A percentile compares a stretch with the other conserved stretches of the same genome.
phyloP scores from a whole-genome alignment of 495 filamentous ascomycete species.

The Oidiodendron maius region DNA sequence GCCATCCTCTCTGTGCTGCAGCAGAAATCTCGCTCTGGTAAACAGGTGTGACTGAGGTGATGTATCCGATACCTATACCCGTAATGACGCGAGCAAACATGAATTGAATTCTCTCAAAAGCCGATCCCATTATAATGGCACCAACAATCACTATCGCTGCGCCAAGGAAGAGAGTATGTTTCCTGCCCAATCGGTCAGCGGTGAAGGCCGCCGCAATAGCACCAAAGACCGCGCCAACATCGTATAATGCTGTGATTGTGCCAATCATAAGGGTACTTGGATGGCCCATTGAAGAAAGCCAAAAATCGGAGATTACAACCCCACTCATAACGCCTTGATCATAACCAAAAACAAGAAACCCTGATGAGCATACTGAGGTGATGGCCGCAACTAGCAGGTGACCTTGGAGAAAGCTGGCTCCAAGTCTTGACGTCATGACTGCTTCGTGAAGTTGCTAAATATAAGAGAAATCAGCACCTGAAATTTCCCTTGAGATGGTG shows the following conservation, averaged over 20 bases:
- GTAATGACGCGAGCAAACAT: constrained; percentile 25
- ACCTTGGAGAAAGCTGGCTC: neutral
- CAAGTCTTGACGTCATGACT: neutral
- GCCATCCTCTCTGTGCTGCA: neutral
- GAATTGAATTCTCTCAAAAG: neutral
- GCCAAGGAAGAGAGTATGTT: constrained; percentile 64
- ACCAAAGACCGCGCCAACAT: neutral
- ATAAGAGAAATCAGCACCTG: too few relatives aligned
- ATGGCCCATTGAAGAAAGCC: neutral
- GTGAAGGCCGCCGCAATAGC: neutral
- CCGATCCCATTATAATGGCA: neutral
- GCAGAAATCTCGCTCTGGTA: constrained; percentile 20
- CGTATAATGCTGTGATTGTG: neutral
- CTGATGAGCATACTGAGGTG: neutral
- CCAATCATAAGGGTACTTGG: neutral
- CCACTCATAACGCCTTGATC: neutral
- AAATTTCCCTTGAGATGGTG: too few relatives aligned
- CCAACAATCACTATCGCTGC: constrained; percentile 41
- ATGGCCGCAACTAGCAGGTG: neutral
- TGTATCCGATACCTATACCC: neutral
- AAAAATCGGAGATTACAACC: neutral
- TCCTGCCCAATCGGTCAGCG: constrained; percentile 54
- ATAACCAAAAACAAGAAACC: neutral
- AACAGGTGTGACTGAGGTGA: constrained; percentile 33
- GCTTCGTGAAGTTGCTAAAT: neutral